Base-by-base conservation (phyloP, 495 filamentous ascomycete genomes). In the Hyaloscypha bicolor region DNA sequence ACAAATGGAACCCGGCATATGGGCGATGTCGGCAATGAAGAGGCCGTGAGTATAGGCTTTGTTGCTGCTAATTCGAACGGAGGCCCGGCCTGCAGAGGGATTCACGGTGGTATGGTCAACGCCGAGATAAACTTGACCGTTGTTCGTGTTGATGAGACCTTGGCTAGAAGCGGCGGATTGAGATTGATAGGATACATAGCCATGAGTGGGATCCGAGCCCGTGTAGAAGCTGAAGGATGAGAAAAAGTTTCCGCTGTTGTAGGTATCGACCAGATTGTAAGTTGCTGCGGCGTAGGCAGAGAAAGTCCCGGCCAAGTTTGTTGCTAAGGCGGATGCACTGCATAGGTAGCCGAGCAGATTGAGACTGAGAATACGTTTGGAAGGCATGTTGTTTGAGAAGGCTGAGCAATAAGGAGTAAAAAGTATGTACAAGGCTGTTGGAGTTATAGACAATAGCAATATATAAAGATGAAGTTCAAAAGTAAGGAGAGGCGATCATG, bases 21-120 rank as follows among this genome's bases (percentile, higher is more conserved):
- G 92, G 2, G 82, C 79, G 63, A 94, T 84, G 71, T 94, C 91
- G 48, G 88, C 83, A 60, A 94, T 81, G 74, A 94, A 87, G 31
- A 96, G 81, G 2, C 90, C 91, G 33, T 87, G 79, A 42, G 81
- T 88, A 75, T 86, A 96, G 31, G 82, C 78, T 65, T 87, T 84
- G 66, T 88, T 91, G 77, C 86, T 90, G 60, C 83, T 82, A 14
- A 96, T 80, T 8, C 92, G 88, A 29, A 92, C 85, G 6, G 89
- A 91, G 4, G 82, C 76, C 22, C 92, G 90, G 11, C 92, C 91
- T 65, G 69, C 64, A 9, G 52, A 22, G n/a, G 62, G 51, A 45
- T 68, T 69, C 8, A 61, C 56, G 22, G 69, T 71, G 11, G 64
- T 79, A 63, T 81, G 73, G 72, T 87, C 85, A 32, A 86, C 85